Base-by-base conservation (phyloP, 2,329 filamentous ascomycete genomes). In the Exophiala spinifera region DNA sequence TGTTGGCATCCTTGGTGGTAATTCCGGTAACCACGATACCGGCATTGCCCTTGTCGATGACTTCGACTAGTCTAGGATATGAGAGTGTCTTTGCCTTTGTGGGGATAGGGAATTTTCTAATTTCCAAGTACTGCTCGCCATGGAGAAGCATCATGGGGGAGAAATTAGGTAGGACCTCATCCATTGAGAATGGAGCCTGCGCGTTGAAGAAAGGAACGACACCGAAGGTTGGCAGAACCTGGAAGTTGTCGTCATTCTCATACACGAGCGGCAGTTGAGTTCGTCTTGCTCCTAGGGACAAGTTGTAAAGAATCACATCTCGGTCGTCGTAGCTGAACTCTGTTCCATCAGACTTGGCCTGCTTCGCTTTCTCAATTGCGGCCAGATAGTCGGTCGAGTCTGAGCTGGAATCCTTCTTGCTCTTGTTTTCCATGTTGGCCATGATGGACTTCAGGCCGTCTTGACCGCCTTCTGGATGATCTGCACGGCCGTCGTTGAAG, bases 81-180 rank as follows among this genome's bases (percentile, higher is more conserved):
- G 59, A 61, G 10, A 64, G n/a, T 11, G 61, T 56, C 53, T 60
- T 61, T 17, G 60, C 62, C 14, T 31, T 46, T 7, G 56, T 59
- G 95, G 46, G 92, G 87, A 97, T 88, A 40, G 92, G 92, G 77
- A 85, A 95, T 73, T 91, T 89, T 69, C 86, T 85, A 67, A 97
- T 82, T 76, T 97, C 92, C 61, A 97, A 88, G 76, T 91, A 99
- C 74, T 99, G 94, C 79, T 99, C 92, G 69, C 94, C 92, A 76
- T 99, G 92, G 21, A 99, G 87, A 49, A 97, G 84, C 90, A 96
- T 96, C 89, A 95, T 96, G 60, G 91, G 91, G 34, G 84, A 89
- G 79, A 96, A 99, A 80, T 97, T 95, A 71, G 91, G 90, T 21
- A 97, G 87, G 58, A 99, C 82, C 53, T 91, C 84, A 68, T 84